Evolutionary conservation across 2,329 filamentous ascomycete species (phyloP).

Genomic region (Epichloe sibirici): DNA sequence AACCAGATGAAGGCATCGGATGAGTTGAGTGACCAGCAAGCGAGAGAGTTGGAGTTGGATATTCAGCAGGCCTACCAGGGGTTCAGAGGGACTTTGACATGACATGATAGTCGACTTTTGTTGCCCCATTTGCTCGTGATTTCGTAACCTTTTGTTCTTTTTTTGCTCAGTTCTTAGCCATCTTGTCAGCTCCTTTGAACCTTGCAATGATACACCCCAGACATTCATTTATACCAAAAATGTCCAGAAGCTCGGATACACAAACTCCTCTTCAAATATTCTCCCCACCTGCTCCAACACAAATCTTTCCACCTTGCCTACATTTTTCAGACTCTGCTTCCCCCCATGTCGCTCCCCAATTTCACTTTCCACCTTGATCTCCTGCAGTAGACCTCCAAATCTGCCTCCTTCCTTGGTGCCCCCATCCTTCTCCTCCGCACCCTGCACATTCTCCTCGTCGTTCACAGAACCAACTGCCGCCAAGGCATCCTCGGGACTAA

Average conservation of each 20-base stretch:
- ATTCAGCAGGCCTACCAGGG: slow-evolving; percentile 91
- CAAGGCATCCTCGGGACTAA: slow-evolving; percentile 82
- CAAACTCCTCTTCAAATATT: slow-evolving; percentile 97
- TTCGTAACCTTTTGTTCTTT: background rate
- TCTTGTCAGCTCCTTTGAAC: no score
- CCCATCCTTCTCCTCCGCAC: slow-evolving; percentile 8
- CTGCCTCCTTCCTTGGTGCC: slow-evolving; percentile 17
- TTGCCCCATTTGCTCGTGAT: background rate
- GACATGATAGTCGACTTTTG: slow-evolving; percentile 9
- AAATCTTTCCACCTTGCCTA: slow-evolving; percentile 96
- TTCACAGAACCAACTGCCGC: slow-evolving; percentile 49
- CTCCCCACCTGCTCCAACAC: slow-evolving; percentile 90
- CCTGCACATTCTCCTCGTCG: slow-evolving; percentile 14
- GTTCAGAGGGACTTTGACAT: slow-evolving; percentile 70
- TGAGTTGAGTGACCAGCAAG: slow-evolving; percentile 76
- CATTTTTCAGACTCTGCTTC: slow-evolving; percentile 94
- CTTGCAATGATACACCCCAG: background rate
- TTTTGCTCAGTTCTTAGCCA: background rate
- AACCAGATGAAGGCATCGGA: slow-evolving; percentile 98
- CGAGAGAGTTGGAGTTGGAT: slow-evolving; percentile 79
- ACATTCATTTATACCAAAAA: slow-evolving; percentile 59
- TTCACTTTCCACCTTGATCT: slow-evolving; percentile 94
- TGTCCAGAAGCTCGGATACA: slow-evolving; percentile 97
- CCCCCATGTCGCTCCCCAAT: slow-evolving; percentile 86
- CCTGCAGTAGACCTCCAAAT: slow-evolving; percentile 70